Evolutionary conservation across 1,284 basidiomycete species (phyloP).

Genomic region (Papiliotrema nemorosa): DNA sequence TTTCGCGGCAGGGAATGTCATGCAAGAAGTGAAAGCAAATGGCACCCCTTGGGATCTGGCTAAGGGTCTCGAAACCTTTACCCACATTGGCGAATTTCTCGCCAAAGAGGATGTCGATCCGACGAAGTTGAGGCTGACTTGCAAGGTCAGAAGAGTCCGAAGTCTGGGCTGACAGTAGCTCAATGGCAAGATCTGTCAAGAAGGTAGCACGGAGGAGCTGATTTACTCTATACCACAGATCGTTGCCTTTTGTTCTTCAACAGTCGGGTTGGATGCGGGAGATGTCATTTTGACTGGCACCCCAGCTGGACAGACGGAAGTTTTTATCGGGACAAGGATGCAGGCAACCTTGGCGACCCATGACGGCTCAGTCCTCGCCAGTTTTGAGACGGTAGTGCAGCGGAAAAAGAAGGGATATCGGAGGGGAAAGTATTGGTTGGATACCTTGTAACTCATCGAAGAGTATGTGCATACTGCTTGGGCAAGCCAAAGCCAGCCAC

Average conservation of each 20-base stretch:
- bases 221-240: conserved; percentile 3
- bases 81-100: neutral
- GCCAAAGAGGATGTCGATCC: neutral
- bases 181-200: neutral
- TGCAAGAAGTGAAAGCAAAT: neutral
- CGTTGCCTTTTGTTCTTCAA: neutral
- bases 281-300: conserved; percentile 5
- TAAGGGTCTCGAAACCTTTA: conserved; percentile 2
- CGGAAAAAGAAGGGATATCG: neutral
- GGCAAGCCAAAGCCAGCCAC: neutral
- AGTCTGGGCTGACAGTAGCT: neutral
- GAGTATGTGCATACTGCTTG: neutral
- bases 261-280: neutral
- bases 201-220: neutral
- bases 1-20: neutral
- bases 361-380: neutral
- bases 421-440: neutral
- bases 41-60: conserved; percentile 1
- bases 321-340: neutral
- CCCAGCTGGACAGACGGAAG: neutral
- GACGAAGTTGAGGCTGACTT: neutral
- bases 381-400: neutral
- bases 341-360: neutral
- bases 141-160: neutral
- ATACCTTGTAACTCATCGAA: neutral